A percentile compares a stretch with the other conserved stretches of the same genome.
phyloP scores from a whole-genome alignment of 2,329 filamentous ascomycete species.

The Colletotrichum australisinense region DNA sequence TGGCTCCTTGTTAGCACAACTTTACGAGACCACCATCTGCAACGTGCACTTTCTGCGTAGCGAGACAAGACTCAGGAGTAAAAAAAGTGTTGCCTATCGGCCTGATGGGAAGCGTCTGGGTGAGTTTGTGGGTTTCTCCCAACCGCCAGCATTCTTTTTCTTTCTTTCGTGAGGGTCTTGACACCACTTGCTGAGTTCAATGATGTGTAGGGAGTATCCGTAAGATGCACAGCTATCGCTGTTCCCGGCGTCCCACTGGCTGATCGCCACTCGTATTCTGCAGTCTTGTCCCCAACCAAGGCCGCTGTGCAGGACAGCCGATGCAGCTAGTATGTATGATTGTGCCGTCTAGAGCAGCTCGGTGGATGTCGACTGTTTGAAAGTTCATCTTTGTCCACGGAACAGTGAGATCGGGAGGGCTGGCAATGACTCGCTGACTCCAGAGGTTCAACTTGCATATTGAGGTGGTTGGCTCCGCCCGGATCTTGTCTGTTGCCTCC shows the following conservation, averaged over 20 bases:
- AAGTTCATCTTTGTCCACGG: neutral
- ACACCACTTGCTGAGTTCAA: constrained; percentile 1
- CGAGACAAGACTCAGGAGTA: neutral
- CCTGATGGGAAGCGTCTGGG: constrained; percentile 15
- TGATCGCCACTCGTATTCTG: constrained; percentile 37
- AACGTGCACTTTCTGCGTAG: constrained; percentile 9
- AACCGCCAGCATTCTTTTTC: neutral
- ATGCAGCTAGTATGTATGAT: constrained; percentile 20
- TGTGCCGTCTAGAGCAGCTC: constrained; percentile 18
- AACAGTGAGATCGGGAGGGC: neutral
- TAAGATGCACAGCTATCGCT: neutral
- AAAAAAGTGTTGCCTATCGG: neutral
- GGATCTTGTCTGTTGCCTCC: constrained; percentile 9
- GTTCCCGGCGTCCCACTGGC: constrained; percentile 24
- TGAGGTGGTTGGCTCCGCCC: constrained; percentile 24
- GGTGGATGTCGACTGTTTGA: constrained; percentile 15
- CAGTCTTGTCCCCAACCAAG: constrained; percentile 11
- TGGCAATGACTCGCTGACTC: neutral
- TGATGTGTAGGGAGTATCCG: neutral
- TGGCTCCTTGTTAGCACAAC: neutral
- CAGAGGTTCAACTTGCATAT: neutral
- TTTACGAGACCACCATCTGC: constrained; percentile 28
- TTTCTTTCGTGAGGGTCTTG: neutral
- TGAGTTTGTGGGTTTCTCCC: neutral
- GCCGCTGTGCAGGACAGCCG: constrained; percentile 12